Evolutionary conservation across 176 grass and related monocot species (phyloP), one percentile per base, ranked within the genome.

Genomic region (Oryza glumipatula): DNA sequence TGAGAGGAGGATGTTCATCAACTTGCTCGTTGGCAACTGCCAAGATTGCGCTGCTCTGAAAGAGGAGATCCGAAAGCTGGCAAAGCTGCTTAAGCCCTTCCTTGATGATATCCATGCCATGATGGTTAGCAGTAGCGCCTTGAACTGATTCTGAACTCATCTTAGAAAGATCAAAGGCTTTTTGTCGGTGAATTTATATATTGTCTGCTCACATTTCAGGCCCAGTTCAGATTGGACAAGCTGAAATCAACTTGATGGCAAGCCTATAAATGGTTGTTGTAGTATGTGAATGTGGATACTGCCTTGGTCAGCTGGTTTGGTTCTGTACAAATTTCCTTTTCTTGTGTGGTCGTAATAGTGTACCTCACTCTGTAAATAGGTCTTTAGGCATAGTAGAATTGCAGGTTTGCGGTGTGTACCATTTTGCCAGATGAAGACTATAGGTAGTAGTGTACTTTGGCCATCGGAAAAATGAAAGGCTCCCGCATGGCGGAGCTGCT

Each of bases 201-300:
- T 65, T 7, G 11, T 65, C 46, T 72, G 28, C 56, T 70, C 13
- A 44, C 74, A 24, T 68, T 44, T 76, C 88, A 98, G 96, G 94
- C 69, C 47, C 92, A 83, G 73, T 94, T 90, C 83, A 83, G 72
- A 65, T 63, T 98, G 58, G 96, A 77, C 73, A 86, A 71, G 76
- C 85, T 98, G 61, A 98, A 98, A 77, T 95, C 96, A 10, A 91
- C 88, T 0, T 97, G 85, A 97, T 13, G 61, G 48, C 43, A 9
- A 88, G 9, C 9, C 16, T 22, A 70, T 51, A 23, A 69, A 33
- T 24, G 7, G 60, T 15, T 22, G 9, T 7, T 48, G 9, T 10
- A 22, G 41, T n/a, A 16, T 87, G 73, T 56, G 52, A 21, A 56
- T 15, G 52, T 74, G 47, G 78, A 90, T 79, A 83, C 65, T 52